These are phyloP conservation scores for Camellia sinensis DNA, from an alignment of 148 eudicot species.

Conservation along the genomic window DNA sequence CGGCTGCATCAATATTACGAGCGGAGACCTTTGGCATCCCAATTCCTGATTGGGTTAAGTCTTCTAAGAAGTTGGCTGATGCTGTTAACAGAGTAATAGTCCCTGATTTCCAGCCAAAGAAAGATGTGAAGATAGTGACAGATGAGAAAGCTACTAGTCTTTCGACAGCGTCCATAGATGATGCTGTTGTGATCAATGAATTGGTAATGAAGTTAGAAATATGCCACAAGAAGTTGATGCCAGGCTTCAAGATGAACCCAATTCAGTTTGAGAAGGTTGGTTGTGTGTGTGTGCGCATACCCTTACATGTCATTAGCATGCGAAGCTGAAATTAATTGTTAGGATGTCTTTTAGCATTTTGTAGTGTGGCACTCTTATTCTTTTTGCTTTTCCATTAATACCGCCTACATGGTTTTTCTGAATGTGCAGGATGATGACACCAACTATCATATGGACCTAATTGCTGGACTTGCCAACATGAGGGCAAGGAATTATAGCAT, in stretches of 20 bases:
- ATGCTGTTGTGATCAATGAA: constrained; percentile 64
- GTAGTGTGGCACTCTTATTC: neutral
- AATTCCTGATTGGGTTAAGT: constrained; percentile 73
- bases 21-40: constrained; percentile 91
- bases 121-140: constrained; percentile 71
- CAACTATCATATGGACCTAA: constrained; percentile 88
- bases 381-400: no score
- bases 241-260: constrained; percentile 78
- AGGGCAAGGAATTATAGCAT: constrained; percentile 89
- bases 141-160: constrained; percentile 78
- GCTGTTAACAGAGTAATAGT: constrained; percentile 64
- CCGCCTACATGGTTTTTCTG: neutral
- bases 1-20: constrained; percentile 69
- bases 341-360: neutral
- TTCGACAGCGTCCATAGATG: constrained; percentile 71
- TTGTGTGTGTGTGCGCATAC: neutral
- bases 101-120: constrained; percentile 70
- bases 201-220: constrained; percentile 55
- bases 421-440: constrained; percentile 77
- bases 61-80: constrained; percentile 62
- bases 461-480: constrained; percentile 84
- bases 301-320: neutral
- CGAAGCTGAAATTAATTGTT: neutral
- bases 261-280: constrained; percentile 93
- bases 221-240: constrained; percentile 37